phyloP scores from a whole-genome alignment of 2,329 filamentous ascomycete species.

The Cyanodermella asteris region DNA sequence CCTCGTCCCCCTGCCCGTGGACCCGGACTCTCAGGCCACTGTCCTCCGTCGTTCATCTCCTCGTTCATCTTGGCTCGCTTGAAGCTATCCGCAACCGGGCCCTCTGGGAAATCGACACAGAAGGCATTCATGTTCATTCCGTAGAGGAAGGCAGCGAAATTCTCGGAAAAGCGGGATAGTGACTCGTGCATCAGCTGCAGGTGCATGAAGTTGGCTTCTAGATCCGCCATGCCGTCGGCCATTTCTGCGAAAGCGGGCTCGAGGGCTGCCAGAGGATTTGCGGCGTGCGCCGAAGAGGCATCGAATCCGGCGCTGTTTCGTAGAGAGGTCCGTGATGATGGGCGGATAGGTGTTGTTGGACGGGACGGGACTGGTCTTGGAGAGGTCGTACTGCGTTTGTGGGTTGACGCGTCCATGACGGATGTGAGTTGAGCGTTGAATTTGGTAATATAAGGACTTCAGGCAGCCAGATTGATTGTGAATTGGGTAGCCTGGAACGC shows the following conservation, averaged over 20 bases:
- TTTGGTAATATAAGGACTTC: too few species aligned
- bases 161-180: constrained; percentile 78
- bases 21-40: too few species aligned
- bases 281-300: constrained; percentile 28
- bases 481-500: not conserved
- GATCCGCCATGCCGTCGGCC: constrained; percentile 78
- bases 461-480: too few species aligned
- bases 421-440: constrained; percentile 1
- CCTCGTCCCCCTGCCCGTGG: too few species aligned
- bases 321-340: constrained; percentile 72
- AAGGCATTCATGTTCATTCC: constrained; percentile 98
- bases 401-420: constrained; percentile 13
- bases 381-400: constrained; percentile 27
- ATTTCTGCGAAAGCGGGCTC: constrained; percentile 87
- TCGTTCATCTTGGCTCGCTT: constrained; percentile 39
- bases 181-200: constrained; percentile 95
- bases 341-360: constrained; percentile 78
- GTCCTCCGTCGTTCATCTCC: too few species aligned
- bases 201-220: constrained; percentile 95
- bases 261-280: constrained; percentile 56
- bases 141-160: constrained; percentile 86
- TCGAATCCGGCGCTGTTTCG: constrained; percentile 48
- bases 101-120: constrained; percentile 93
- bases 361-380: constrained; percentile 43
- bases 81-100: constrained; percentile 68